Conservation (phyloP, 2,329 filamentous ascomycete genomes). For the Ophiocordyceps camponoti-floridani region DNA sequence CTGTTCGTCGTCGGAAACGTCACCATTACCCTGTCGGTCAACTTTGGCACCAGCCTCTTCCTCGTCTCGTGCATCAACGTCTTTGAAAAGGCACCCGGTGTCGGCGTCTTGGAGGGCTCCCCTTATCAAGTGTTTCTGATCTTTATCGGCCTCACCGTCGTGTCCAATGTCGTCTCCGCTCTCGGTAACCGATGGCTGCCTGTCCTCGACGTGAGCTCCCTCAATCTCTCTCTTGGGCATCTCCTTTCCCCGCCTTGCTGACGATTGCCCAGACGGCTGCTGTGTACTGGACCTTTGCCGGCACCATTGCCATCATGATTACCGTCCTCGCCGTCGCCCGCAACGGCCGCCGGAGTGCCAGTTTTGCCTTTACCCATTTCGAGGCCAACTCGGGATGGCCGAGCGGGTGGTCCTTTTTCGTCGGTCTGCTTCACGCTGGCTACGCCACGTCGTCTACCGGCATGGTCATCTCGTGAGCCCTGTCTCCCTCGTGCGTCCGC, state of each 20-base stretch:
- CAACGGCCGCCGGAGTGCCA: slow-evolving; percentile 44
- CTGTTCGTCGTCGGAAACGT: slow-evolving; percentile 58
- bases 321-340: slow-evolving; percentile 48
- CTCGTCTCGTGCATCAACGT: slow-evolving; percentile 37
- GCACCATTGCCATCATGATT: slow-evolving; percentile 53
- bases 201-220: slow-evolving; percentile 57
- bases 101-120: slow-evolving; percentile 25
- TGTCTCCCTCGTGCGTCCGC: slow-evolving; percentile 29
- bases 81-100: slow-evolving; percentile 26
- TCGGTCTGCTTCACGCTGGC: slow-evolving; percentile 41
- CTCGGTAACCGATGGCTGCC: slow-evolving; percentile 48
- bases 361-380: slow-evolving; percentile 51
- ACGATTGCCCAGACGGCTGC: slow-evolving; percentile 56
- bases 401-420: slow-evolving; percentile 40
- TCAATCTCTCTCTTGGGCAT: slow-evolving; percentile 34
- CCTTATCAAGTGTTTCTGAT: slow-evolving; percentile 53
- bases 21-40: slow-evolving; percentile 50
- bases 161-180: slow-evolving; percentile 48
- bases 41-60: slow-evolving; percentile 52
- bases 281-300: slow-evolving; percentile 54
- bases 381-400: slow-evolving; percentile 59
- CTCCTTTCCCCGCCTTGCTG: slow-evolving; percentile 37
- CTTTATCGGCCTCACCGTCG: slow-evolving; percentile 47
- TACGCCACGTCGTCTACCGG: slow-evolving; percentile 62
- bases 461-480: slow-evolving; percentile 49